Conservation (phyloP, 164 flowering plant species). For the Malania oleifera region DNA sequence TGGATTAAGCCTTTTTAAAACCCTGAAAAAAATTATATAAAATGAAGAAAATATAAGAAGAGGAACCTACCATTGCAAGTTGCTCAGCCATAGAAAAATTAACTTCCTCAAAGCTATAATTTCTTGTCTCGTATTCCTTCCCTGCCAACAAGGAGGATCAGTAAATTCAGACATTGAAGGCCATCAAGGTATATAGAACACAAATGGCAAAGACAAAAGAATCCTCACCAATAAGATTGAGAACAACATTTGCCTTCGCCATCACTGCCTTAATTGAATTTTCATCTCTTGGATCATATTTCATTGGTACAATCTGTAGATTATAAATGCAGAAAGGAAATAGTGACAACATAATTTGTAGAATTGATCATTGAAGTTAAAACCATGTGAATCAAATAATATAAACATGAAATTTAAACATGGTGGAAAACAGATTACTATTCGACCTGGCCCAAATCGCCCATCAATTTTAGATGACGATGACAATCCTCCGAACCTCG, state of each 20-base stretch:
- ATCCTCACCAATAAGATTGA: slow-evolving; percentile 83
- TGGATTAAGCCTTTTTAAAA: too few relatives aligned
- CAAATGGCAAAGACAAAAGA: neutral
- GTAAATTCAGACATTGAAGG: neutral
- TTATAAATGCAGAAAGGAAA: slow-evolving; percentile 1
- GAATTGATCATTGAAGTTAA: neutral
- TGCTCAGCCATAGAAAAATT: slow-evolving; percentile 81
- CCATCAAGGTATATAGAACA: slow-evolving; percentile 7
- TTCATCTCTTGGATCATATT: slow-evolving; percentile 93
- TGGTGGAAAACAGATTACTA: neutral
- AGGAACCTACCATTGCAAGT: slow-evolving; percentile 64
- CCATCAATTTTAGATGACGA: slow-evolving; percentile 98
- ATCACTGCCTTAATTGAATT: slow-evolving; percentile 86
- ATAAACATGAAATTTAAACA: neutral
- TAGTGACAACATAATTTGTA: neutral
- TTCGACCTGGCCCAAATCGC: slow-evolving; percentile 94
- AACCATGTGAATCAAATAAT: neutral
- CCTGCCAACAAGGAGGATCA: slow-evolving; percentile 39
- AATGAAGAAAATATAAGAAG: neutral
- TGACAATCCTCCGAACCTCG: slow-evolving; percentile 91
- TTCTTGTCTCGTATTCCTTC: slow-evolving; percentile 91
- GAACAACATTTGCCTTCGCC: slow-evolving; percentile 98
- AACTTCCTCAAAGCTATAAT: slow-evolving; percentile 88
- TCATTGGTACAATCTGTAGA: slow-evolving; percentile 93
- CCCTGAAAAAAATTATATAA: neutral